Conservation (phyloP, 345 rosid species). For the Eucalyptus cladocalyx region DNA sequence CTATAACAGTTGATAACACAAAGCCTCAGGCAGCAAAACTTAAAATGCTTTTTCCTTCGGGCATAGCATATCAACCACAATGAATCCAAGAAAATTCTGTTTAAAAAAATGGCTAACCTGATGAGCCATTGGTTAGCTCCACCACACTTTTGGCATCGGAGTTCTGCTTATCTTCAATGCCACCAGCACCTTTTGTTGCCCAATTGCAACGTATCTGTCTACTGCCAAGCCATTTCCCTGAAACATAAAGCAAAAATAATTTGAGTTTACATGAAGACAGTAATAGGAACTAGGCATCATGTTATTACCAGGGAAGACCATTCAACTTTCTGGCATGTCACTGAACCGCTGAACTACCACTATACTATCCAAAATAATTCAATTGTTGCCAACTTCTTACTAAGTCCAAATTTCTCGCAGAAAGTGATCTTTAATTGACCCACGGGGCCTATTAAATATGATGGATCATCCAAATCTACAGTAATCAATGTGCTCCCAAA, state of each 20-base stretch:
- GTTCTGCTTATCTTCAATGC: constrained; percentile 61
- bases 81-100: background rate
- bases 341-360: background rate
- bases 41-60: background rate
- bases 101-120: constrained; percentile 31
- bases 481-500: background rate
- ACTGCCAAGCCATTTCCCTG: constrained; percentile 96
- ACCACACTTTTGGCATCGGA: constrained; percentile 78
- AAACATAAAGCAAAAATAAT: background rate
- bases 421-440: background rate
- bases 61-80: background rate
- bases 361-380: background rate
- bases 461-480: background rate
- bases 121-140: constrained; percentile 73
- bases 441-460: background rate
- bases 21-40: background rate
- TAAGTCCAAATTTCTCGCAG: background rate
- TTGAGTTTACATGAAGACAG: background rate
- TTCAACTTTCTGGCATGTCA: background rate
- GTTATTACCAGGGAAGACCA: background rate
- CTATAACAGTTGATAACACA: background rate
- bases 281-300: background rate
- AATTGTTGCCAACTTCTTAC: background rate
- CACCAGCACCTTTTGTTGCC: constrained; percentile 86
- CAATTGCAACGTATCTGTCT: constrained; percentile 95